Conservation (phyloP, 495 filamentous ascomycete genomes). For the Parachaetomium inaequale region DNA sequence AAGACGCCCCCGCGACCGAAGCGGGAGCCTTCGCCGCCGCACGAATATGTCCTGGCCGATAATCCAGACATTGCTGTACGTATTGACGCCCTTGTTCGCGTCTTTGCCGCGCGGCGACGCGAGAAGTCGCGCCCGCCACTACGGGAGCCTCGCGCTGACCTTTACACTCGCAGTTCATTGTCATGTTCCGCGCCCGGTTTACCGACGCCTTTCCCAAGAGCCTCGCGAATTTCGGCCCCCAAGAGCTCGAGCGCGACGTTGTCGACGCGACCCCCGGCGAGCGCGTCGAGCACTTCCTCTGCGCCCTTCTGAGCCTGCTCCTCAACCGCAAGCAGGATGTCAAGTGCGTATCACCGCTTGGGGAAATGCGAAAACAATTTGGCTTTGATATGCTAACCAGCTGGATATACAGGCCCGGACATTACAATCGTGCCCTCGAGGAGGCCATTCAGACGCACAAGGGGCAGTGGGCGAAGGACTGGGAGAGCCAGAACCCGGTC, state of each 20-base stretch:
- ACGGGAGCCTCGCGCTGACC: conserved; percentile 35
- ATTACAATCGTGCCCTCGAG: conserved; percentile 88
- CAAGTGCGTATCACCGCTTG: conserved; percentile 65
- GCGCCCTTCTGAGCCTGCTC: conserved; percentile 80
- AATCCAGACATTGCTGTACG: conserved; percentile 85
- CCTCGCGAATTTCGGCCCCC: conserved; percentile 81
- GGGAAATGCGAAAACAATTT: neutral
- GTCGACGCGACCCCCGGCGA: conserved; percentile 73
- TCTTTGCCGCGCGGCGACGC: conserved; percentile 34
- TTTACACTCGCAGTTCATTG: conserved; percentile 68
- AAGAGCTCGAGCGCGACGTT: conserved; percentile 88
- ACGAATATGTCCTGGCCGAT: conserved; percentile 84
- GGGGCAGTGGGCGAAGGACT: conserved; percentile 82
- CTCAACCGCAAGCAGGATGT: conserved; percentile 97
- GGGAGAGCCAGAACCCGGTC: conserved; percentile 82
- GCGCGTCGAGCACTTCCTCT: conserved; percentile 81
- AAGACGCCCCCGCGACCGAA: conserved; percentile 66
- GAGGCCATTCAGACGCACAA: conserved; percentile 85
- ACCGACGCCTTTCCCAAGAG: conserved; percentile 83
- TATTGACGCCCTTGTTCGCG: conserved; percentile 33
- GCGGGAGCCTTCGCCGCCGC: conserved; percentile 77
- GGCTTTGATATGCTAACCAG: conserved; percentile 13
- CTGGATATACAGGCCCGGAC: conserved; percentile 57
- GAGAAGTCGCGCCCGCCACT: conserved; percentile 39
- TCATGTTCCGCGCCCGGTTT: conserved; percentile 95